Conservation (phyloP, 1,284 basidiomycete species). For the Cutaneotrichosporon cutaneum region DNA sequence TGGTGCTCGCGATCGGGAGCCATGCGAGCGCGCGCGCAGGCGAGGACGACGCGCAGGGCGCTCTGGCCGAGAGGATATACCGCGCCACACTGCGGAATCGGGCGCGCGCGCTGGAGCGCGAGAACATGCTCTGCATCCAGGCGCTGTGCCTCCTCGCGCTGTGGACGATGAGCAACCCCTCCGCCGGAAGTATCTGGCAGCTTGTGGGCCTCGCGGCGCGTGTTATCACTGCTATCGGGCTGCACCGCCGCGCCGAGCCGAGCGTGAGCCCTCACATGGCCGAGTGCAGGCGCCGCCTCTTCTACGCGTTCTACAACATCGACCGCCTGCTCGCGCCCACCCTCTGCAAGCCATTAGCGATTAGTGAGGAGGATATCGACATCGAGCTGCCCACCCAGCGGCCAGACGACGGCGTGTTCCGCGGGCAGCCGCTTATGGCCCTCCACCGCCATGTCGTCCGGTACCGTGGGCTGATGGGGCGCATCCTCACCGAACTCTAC, state of each 20-base stretch:
- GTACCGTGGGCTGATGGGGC: constrained; percentile 32
- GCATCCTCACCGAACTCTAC: constrained; percentile 31
- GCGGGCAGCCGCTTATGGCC: constrained; percentile 17
- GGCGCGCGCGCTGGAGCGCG: constrained; percentile 25
- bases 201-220: constrained; percentile 34
- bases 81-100: constrained; percentile 26
- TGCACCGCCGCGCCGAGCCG: constrained; percentile 35
- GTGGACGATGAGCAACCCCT: constrained; percentile 32
- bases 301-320: constrained; percentile 41
- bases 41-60: constrained; percentile 20
- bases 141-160: constrained; percentile 33
- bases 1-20: constrained; percentile 37
- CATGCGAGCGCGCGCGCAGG: constrained; percentile 26
- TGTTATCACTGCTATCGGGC: constrained; percentile 31
- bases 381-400: constrained; percentile 30
- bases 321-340: constrained; percentile 37
- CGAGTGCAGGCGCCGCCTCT: constrained; percentile 34
- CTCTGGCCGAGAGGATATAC: constrained; percentile 13
- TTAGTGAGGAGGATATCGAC: constrained; percentile 37
- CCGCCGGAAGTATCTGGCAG: constrained; percentile 33
- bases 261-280: constrained; percentile 17
- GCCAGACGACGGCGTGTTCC: constrained; percentile 24
- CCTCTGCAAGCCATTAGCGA: constrained; percentile 34
- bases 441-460: constrained; percentile 29
- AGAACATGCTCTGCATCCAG: constrained; percentile 37